phyloP scores from a whole-genome alignment of 2,329 filamentous ascomycete genomes.

The Sphaerulina musiva region DNA sequence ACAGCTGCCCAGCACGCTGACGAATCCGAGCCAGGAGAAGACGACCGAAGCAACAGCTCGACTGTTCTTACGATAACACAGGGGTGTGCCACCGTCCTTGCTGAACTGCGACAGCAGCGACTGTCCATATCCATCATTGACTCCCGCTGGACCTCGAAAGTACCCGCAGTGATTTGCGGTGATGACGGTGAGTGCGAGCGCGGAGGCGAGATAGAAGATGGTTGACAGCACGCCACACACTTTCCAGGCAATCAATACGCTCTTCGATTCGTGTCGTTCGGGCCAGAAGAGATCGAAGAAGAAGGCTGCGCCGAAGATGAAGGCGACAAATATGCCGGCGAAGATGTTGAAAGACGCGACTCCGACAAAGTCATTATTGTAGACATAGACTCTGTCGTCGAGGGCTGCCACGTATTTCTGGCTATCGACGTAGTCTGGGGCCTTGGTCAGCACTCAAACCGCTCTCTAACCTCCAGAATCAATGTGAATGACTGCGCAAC shows the following conservation, averaged over 20 bases:
- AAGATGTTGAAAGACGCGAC: slow-evolving; percentile 55
- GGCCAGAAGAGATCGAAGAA: slow-evolving; percentile 60
- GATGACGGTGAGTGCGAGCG: slow-evolving; percentile 48
- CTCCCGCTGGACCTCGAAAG: slow-evolving; percentile 36
- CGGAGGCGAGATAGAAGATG: slow-evolving; percentile 43
- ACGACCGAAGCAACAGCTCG: slow-evolving; percentile 48
- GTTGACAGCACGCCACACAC: slow-evolving; percentile 46
- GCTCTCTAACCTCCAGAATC: not conserved
- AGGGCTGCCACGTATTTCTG: slow-evolving; percentile 43
- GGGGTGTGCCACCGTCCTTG: slow-evolving; percentile 36
- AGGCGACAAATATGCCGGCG: slow-evolving; percentile 51
- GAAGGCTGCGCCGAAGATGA: slow-evolving; percentile 54
- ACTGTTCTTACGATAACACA: slow-evolving; percentile 46
- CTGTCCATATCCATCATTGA: slow-evolving; percentile 29
- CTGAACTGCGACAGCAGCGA: slow-evolving; percentile 28
- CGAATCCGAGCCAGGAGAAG: slow-evolving; percentile 48
- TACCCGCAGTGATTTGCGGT: slow-evolving; percentile 43
- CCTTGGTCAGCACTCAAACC: not conserved
- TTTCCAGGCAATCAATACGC: slow-evolving; percentile 51
- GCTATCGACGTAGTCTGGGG: slow-evolving; percentile 49
- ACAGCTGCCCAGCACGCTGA: slow-evolving; percentile 43
- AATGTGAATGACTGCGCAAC: not conserved
- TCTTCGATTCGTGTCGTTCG: slow-evolving; percentile 44
- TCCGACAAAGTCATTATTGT: slow-evolving; percentile 53
- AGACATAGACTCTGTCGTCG: slow-evolving; percentile 38